A percentile compares a stretch with the other conserved stretches of the same genome.
phyloP scores from a whole-genome alignment of 345 rosid genomes.

The Citrus cavaleriei region DNA sequence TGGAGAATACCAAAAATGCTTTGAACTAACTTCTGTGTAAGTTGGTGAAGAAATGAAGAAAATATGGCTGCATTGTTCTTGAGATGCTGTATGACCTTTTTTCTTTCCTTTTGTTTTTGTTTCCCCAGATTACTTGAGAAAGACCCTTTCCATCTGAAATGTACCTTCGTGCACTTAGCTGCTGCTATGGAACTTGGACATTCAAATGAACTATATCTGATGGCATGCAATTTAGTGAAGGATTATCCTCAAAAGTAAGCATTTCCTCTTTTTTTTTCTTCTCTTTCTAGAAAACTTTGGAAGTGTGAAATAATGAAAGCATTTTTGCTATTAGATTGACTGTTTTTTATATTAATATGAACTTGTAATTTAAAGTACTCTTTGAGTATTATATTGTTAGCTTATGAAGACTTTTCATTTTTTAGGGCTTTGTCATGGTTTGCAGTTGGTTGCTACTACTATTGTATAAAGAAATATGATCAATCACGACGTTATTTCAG shows the following conservation, averaged over 20 bases:
- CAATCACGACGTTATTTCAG: conserved; percentile 87
- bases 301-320: neutral
- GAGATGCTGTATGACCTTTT: conserved; percentile 16
- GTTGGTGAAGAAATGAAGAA: conserved; percentile 25
- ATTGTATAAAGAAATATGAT: conserved; percentile 81
- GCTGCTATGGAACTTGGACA: conserved; percentile 96
- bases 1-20: conserved; percentile 95
- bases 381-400: neutral
- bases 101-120: conserved; percentile 10
- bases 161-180: conserved; percentile 82
- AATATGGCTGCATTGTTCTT: conserved; percentile 7
- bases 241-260: conserved; percentile 95
- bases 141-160: conserved; percentile 94
- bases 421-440: conserved; percentile 94
- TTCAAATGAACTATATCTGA: conserved; percentile 92
- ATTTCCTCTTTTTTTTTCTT: neutral
- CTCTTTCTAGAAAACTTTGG: neutral
- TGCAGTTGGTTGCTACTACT: conserved; percentile 79
- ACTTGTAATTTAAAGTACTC: neutral
- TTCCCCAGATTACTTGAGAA: conserved; percentile 73
- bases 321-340: neutral
- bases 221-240: conserved; percentile 95
- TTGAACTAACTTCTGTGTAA: conserved; percentile 81
- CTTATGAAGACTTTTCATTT: conserved; percentile 6
- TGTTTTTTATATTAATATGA: neutral